Conservation (phyloP, 805 yeast species). For the Clavispora vitiphila region DNA sequence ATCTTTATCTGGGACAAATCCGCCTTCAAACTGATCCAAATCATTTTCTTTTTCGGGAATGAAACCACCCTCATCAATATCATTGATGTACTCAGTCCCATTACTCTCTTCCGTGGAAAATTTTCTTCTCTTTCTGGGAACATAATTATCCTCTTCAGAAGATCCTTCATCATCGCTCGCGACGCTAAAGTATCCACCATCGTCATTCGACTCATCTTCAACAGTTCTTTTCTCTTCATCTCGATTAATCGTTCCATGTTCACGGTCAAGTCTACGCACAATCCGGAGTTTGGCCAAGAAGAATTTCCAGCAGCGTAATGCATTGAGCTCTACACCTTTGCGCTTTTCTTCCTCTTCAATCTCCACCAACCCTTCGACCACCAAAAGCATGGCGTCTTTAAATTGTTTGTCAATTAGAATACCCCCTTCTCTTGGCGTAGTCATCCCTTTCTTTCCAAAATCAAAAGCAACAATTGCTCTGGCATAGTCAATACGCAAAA, state of each 20-base stretch:
- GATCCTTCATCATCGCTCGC: conserved; percentile 13
- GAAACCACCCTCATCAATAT: neutral
- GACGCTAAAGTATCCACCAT: conserved; percentile 19
- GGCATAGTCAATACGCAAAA: conserved; percentile 72
- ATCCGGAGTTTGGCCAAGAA: conserved; percentile 49
- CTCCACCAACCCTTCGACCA: conserved; percentile 44
- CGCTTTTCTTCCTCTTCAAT: conserved; percentile 45
- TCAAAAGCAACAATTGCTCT: conserved; percentile 86
- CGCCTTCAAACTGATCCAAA: conserved; percentile 4
- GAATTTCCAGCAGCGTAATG: conserved; percentile 51
- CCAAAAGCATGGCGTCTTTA: conserved; percentile 53
- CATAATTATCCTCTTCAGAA: conserved; percentile 6
- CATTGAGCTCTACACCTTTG: conserved; percentile 41
- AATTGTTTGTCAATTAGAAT: conserved; percentile 64
- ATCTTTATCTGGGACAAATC: neutral
- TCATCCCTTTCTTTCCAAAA: conserved; percentile 43
- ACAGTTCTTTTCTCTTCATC: neutral
- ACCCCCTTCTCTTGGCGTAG: conserved; percentile 69
- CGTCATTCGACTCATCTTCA: conserved; percentile 6
- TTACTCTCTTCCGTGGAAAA: neutral
- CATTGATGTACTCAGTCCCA: too few relatives aligned
- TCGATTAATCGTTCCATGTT: conserved; percentile 42
- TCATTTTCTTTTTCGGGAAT: conserved; percentile 10
- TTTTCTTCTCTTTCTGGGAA: conserved; percentile 2
- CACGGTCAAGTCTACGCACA: conserved; percentile 38